Base-by-base conservation (phyloP, 2,329 filamentous ascomycete genomes). In the Aspergillus pseudoterreus region DNA sequence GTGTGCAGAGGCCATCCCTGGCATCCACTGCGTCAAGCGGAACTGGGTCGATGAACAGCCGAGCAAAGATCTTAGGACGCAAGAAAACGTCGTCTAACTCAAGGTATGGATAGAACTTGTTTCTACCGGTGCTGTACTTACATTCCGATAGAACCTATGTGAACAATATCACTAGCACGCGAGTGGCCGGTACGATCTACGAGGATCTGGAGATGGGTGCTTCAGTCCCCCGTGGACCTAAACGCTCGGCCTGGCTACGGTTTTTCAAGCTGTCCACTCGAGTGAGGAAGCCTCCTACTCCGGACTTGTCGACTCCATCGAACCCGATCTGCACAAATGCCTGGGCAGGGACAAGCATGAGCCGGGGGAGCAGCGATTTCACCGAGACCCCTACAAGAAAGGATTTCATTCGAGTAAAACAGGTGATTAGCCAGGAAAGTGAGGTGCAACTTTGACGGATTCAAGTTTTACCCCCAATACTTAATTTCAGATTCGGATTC, bases 361-460 rank as follows among this genome's bases (percentile, higher is more conserved):
- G 56, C n/a, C 58, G 60, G 9, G 50, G 50, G 1, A 68, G 63
- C 35, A 53, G 55, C 38, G 65, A 68, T 17, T 45, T 60, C 17
- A 54, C 52, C 0, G 33, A 30, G 11, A 48, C 48, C 2, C 49
- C 56, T n/a, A 24, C 32, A 4, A 50, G 33, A 24, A 55, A 54
- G 11, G 60, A 60, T 14, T 61, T 61, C 27, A 70, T 71, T 45
- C 63, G 60, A 32, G 59, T 71, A 5, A 67, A 64, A 51, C 67
- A 66, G 44, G 64, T 68, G 2, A 68, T 71, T 36, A 61, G 56
- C 36, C 68, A 70, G 54, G 60, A 68, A 51, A 67, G 61, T 17
- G 63, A 68, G 55, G 11, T 64, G 33, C 55, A 61, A 9, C 21
- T 55, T n/a, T 64, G 46, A 57, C 5, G 6, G 14, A 41, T 41